phyloP scores from a whole-genome alignment of 1,139 yeast species.

The Debaryomycetaceae sp. region DNA sequence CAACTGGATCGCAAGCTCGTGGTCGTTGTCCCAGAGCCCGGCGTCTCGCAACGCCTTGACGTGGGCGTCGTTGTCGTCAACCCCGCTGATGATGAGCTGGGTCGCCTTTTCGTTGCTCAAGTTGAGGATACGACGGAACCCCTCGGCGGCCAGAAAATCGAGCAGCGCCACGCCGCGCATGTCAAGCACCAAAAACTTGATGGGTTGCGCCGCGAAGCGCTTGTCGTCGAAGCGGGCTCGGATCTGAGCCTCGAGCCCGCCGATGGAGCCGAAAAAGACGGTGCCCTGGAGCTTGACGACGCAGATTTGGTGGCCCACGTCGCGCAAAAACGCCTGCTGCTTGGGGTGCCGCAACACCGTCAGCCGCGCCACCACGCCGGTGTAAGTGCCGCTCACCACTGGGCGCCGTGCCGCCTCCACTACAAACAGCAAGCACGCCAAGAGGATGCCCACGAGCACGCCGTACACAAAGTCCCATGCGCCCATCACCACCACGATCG shows the following conservation, averaged over 20 bases:
- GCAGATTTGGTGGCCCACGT: slow-evolving; percentile 88
- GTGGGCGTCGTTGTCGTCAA: slow-evolving; percentile 56
- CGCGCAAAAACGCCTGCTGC: slow-evolving; percentile 78
- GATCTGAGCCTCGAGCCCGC: slow-evolving; percentile 77
- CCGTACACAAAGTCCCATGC: slow-evolving; percentile 93
- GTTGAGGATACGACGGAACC: slow-evolving; percentile 82
- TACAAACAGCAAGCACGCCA: slow-evolving; percentile 90
- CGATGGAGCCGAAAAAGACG: slow-evolving; percentile 90
- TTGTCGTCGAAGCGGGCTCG: slow-evolving; percentile 61
- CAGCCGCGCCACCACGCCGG: slow-evolving; percentile 87
- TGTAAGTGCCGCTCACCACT: slow-evolving; percentile 75
- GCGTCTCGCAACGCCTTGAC: slow-evolving; percentile 65
- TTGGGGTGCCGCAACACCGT: slow-evolving; percentile 90
- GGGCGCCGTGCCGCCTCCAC: slow-evolving; percentile 85
- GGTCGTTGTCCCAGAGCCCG: slow-evolving; percentile 56
- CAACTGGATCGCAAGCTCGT: slow-evolving; percentile 46
- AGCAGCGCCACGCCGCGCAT: slow-evolving; percentile 76
- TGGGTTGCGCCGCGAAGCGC: slow-evolving; percentile 50
- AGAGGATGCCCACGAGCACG: slow-evolving; percentile 79
- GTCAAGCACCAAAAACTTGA: slow-evolving; percentile 78
- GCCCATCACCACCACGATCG: slow-evolving; percentile 91
- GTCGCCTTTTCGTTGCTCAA: slow-evolving; percentile 67
- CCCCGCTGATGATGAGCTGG: slow-evolving; percentile 74
- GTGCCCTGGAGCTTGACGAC: slow-evolving; percentile 84
- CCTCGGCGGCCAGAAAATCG: slow-evolving; percentile 96